Evolutionary conservation across 148 eudicot species (phyloP), one percentile per base, ranked within the genome.

Genomic region (Chenopodium quinoa): DNA sequence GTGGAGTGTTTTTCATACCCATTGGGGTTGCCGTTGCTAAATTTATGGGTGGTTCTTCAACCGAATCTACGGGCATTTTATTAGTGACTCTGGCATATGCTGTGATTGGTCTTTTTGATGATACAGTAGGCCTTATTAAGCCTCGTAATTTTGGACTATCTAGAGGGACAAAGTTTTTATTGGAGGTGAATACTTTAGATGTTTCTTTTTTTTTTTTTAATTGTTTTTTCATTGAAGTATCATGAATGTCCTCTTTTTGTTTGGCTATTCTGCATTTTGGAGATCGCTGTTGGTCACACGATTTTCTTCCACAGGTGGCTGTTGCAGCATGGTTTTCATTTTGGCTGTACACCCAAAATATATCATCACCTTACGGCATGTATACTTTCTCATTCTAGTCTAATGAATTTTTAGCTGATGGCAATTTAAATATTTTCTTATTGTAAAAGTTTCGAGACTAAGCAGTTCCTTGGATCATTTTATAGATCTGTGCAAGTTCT

Each of bases 361-460:
- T 92, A 67, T 84, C 99, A 73, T 90, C 99, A 76, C 99, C 97
- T 27, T 95, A 95, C 88, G 86, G 86, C 95, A 95, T 95, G 99
- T 95, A 93, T 89, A 89, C 67, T 82, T 89, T 91, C 94, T 95
- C 88, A 82, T 84, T 88, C 91, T 92, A 86, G 83, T 85, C 80
- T 89, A 87, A 82, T 86, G 86, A 73, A 83, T 88, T 85, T 85
- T 89, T 81, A 56, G 79, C 52, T 86, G 84, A 88, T 87, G 92
- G 87, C 86, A 87, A 89, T 91, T 87, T 81, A 88, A 87, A 84
- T 78, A 75, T 83, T 86, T 86, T 86, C 83, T 81, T 76, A 69
- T 83, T 80, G 81, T 72, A 79, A 67, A 48, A 70, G 73, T 81
- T 60, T 79, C 69, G 73, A 72, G 80, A 75, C 66, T 56, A 58